Conservation (phyloP, 345 rosid genomes). For the Salix suchowensis region DNA sequence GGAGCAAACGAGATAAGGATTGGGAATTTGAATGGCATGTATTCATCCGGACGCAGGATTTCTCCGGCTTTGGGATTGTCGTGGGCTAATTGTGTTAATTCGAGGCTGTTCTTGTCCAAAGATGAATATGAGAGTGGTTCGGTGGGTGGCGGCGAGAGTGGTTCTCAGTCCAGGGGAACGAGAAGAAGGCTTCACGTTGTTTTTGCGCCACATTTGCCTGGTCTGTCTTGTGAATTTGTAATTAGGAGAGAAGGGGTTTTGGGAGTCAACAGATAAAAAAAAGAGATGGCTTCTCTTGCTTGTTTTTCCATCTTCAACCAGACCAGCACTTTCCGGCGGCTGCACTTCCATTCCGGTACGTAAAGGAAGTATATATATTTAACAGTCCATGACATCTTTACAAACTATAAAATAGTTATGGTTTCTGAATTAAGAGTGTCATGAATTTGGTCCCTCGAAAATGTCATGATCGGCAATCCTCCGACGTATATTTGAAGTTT, state of each 20-base stretch:
- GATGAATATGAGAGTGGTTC: constrained; percentile 35
- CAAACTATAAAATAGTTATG: not conserved
- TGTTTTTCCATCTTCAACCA: too few relatives aligned
- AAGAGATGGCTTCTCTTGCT: too few relatives aligned
- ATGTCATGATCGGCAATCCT: not conserved
- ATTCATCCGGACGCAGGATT: constrained; percentile 66
- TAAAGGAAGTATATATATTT: too few relatives aligned
- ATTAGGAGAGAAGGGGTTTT: constrained; percentile 55
- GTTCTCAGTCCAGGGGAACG: constrained; percentile 21
- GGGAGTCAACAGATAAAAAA: constrained; percentile 29
- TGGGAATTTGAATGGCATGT: constrained; percentile 62
- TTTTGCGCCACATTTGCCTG: constrained; percentile 71
- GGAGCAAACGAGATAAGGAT: constrained; percentile 57
- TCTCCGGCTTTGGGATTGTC: constrained; percentile 73
- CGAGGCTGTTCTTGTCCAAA: constrained; percentile 63
- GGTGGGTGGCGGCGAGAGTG: constrained; percentile 14
- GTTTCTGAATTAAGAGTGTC: not conserved
- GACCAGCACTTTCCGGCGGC: too few relatives aligned
- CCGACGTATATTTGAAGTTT: not conserved
- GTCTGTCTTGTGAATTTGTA: constrained; percentile 53
- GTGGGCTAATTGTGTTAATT: constrained; percentile 83
- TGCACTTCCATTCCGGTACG: too few relatives aligned
- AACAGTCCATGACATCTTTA: not conserved
- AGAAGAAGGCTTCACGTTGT: constrained; percentile 54
- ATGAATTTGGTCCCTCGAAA: not conserved